These are phyloP conservation scores for Sphagnum magellanicum DNA, from an alignment of 228 moss, liverwort and hornwort genomes.

Conservation along the genomic window DNA sequence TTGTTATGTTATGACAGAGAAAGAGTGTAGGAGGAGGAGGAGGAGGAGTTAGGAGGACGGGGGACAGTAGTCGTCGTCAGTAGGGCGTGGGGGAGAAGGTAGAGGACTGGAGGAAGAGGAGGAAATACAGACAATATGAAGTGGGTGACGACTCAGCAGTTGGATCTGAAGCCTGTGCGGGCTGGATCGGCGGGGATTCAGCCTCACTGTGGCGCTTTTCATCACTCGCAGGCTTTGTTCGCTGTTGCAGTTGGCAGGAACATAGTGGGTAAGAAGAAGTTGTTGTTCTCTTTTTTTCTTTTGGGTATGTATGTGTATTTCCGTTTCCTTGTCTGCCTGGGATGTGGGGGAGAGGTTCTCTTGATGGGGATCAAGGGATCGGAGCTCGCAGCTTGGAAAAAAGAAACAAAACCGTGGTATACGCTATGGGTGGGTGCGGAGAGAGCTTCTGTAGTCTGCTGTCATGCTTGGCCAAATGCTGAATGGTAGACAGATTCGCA, in stretches of 20 bases:
- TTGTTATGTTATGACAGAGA: too few species aligned
- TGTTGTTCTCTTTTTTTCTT: background rate
- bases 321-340: background rate
- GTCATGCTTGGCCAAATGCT: too few species aligned
- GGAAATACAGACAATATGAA: conserved; percentile 60
- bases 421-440: too few species aligned
- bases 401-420: too few species aligned
- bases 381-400: too few species aligned
- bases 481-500: too few species aligned
- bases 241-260: conserved; percentile 90
- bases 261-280: conserved; percentile 48
- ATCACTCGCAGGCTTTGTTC: conserved; percentile 95
- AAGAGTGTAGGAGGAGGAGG: too few species aligned
- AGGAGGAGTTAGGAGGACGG: too few species aligned
- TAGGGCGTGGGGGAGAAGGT: too few species aligned
- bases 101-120: conserved; percentile 12
- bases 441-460: too few species aligned
- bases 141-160: conserved; percentile 90
- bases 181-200: conserved; percentile 77
- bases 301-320: background rate
- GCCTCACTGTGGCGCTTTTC: conserved; percentile 95
- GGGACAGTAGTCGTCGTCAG: too few species aligned
- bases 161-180: conserved; percentile 90
- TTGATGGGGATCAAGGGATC: too few species aligned
- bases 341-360: background rate